phyloP scores from a whole-genome alignment of 2,329 filamentous ascomycete species.

The Alternaria gansuensis region DNA sequence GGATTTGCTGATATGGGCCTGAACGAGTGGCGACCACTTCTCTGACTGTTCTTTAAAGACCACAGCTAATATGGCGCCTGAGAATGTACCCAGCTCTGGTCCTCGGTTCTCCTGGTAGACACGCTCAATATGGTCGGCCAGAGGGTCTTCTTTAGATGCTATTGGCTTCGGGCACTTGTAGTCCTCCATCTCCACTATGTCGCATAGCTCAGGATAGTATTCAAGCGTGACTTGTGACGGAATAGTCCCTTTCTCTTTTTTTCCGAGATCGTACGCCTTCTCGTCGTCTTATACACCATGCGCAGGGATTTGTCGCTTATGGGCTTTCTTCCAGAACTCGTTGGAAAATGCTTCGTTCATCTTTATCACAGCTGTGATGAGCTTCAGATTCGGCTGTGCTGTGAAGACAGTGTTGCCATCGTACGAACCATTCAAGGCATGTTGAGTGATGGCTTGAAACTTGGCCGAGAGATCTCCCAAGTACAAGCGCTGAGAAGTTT shows the following conservation, averaged over 20 bases:
- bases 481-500: conserved; percentile 49
- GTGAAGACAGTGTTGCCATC: conserved; percentile 3
- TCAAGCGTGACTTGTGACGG: conserved; percentile 6
- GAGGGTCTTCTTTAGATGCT: background rate
- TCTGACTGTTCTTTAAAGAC: conserved; percentile 57
- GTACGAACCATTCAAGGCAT: conserved; percentile 52
- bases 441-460: conserved; percentile 52
- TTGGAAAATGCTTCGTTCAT: conserved; percentile 4
- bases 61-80: conserved; percentile 22
- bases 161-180: background rate
- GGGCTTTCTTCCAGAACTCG: conserved; percentile 10
- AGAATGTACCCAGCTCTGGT: conserved; percentile 14
- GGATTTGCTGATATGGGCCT: conserved; percentile 61
- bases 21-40: conserved; percentile 62
- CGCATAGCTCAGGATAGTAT: conserved; percentile 3
- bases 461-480: conserved; percentile 51
- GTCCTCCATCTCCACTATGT: conserved; percentile 8
- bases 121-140: conserved; percentile 13
- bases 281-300: background rate
- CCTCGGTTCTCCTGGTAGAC: conserved; percentile 12
- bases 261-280: background rate
- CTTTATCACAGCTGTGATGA: conserved; percentile 10
- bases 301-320: conserved; percentile 4
- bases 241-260: conserved; percentile 2
- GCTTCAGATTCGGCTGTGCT: conserved; percentile 1